Evolutionary conservation across 2,329 filamentous ascomycete genomes (phyloP), one percentile per base, ranked within the genome.

Genomic region (Coleophoma cylindrospora): DNA sequence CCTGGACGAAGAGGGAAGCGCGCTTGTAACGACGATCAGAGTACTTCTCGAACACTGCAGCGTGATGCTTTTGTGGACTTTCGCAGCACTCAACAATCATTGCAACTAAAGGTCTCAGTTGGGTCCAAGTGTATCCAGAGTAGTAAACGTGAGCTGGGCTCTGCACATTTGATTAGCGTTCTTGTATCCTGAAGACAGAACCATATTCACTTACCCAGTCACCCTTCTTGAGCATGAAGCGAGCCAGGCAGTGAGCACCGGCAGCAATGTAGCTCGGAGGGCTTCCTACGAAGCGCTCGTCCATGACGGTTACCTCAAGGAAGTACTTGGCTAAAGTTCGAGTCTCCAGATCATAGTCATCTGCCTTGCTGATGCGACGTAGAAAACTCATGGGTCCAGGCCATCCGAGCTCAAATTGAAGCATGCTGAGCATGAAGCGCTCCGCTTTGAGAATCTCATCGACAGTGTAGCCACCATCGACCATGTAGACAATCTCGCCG

Each of bases 351-450:
- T 99, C 91, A 65, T 97, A 99, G 65, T 96, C 91, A 66, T 99
- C 94, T 13, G 94, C 94, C 74, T 97, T 97, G 83, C 92, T 97
- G 70, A 97, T 94, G 50, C 92, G 85, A 53, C 94, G 83, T 54
- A 99, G 77, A 71, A 99, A 99, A 74, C 91, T 96, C 92, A 99
- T 96, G 1, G 94, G 94, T 40, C 94, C 94, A n/a, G 94, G 94
- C 87, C 90, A 97, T 47, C 94, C 94, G 48, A 99, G 81, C 70
- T 96, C 91, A 65, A 96, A 99, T 61, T 90, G 81, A 48, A 99
- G 82, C 86, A 96, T 95, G 69, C 83, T 95, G 47, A 99, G 81
- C 91, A 99, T 99, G 74, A 96, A 97, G 12, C 91, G 86, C 71
- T 99, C 94, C 0, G 94, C 94, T 74, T 97, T 96, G 57, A 97